phyloP scores from a whole-genome alignment of 2,329 filamentous ascomycete species.

The Chaetoscypha palmicola region DNA sequence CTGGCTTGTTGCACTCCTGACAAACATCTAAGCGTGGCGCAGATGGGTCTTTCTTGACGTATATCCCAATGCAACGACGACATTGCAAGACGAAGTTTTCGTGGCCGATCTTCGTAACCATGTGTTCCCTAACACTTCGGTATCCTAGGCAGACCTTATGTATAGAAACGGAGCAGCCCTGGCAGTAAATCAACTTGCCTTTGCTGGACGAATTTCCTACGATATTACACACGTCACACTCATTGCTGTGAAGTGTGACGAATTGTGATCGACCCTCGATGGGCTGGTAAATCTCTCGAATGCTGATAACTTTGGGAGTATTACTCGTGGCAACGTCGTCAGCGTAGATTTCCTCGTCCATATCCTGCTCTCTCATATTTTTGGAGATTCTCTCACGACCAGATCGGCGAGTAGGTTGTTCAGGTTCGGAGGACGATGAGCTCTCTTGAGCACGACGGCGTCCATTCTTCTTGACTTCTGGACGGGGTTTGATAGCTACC shows the following conservation, averaged over 20 bases:
- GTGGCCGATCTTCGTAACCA: constrained; percentile 76
- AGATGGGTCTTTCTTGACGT: constrained; percentile 58
- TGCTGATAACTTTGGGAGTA: constrained; percentile 50
- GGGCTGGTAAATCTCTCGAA: constrained; percentile 67
- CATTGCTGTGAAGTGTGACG: constrained; percentile 57
- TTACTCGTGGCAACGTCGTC: constrained; percentile 40
- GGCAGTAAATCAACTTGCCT: constrained; percentile 72
- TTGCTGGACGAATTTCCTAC: constrained; percentile 47
- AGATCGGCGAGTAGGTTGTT: constrained; percentile 30
- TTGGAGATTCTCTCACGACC: constrained; percentile 29
- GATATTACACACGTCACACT: constrained; percentile 66
- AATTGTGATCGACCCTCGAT: constrained; percentile 60
- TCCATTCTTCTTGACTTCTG: constrained; percentile 11
- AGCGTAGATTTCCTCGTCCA: constrained; percentile 44
- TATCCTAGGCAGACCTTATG: constrained; percentile 77
- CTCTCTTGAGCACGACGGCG: constrained; percentile 7
- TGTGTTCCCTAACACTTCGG: constrained; percentile 69
- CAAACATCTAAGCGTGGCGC: constrained; percentile 69
- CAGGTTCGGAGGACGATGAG: constrained; percentile 16
- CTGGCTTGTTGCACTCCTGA: constrained; percentile 58
- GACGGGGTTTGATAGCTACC: constrained; percentile 5
- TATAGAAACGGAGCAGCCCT: constrained; percentile 79
- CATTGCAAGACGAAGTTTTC: constrained; percentile 85
- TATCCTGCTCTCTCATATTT: constrained; percentile 41
- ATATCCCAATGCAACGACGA: constrained; percentile 67